Base-by-base conservation (phyloP, 2,329 filamentous ascomycete genomes). In the Cladosporium velox region DNA sequence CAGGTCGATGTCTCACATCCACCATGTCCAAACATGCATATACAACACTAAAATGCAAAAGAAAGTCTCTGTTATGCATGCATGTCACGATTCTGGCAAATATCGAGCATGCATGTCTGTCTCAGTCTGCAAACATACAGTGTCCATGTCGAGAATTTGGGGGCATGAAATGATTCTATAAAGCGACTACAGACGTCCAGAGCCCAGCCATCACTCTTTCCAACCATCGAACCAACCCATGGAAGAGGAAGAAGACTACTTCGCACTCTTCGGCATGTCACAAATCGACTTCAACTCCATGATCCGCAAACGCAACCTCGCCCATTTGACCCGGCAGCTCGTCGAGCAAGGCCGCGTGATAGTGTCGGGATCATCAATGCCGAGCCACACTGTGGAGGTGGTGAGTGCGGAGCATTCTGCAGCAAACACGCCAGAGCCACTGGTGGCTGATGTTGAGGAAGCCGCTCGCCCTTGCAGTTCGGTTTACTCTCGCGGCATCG, bases 401-500 rank as follows among this genome's bases (percentile, higher is more conserved):
- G 2, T 21, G 18, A 1, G 10, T 5, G 41, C 8, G n/a, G 41
- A 32, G 28, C 18, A 55, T 12, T 8, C 4, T 10, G 30, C n/a
- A 34, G 52, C 15, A 55, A 55, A 34, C 28, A 21, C 24, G 11
- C 15, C 52, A 30, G 52, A 21, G 18, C 30, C 30, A 30, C 10
- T 21, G 26, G 26, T 34, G 18, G 26, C 52, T 15, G 52, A 34
- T 14, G 51, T 7, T 32, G 52, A 21, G 28, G 10, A 21, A 11
- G 18, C 32, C 12, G 28, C 44, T 41, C 30, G 47, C 6, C 30
- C 18, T 8, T 7, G 51, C 3, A 64, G 61, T 38, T 64, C 61
- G 10, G 34, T 44, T 15, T 64, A 55, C 38, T 64, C 49, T 44
- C 51, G 34, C 26, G 51, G 30, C 26, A 55, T 47, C 35, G 51